Percentiles rank a stretch among this genome's conserved stretches.
Evolutionary conservation across 2,329 filamentous ascomycete genomes (phyloP).

Genomic region (Bipolaris gigantea): DNA sequence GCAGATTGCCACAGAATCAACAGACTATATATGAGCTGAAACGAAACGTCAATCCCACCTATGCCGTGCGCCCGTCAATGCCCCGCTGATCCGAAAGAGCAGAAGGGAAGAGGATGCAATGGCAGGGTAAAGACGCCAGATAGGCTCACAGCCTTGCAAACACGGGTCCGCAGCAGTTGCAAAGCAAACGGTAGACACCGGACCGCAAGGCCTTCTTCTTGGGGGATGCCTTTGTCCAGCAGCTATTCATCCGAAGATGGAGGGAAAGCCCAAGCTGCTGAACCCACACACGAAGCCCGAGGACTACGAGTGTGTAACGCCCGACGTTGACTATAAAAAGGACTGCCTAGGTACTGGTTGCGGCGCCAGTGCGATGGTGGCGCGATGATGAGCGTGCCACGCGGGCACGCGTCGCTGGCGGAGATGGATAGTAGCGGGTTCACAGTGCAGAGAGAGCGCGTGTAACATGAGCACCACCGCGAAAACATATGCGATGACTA

Average conservation of each 20-base stretch:
- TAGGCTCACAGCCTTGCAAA: conserved; percentile 27
- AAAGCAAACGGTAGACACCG: conserved; percentile 12
- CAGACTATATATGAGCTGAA: conserved; percentile 36
- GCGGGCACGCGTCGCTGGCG: neutral
- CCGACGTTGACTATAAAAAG: conserved; percentile 7
- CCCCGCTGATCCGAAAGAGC: conserved; percentile 18
- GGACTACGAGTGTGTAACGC: conserved; percentile 30
- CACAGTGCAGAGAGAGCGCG: neutral
- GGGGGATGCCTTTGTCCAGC: conserved; percentile 44
- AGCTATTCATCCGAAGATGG: conserved; percentile 33
- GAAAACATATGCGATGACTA: neutral
- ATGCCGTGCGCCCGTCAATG: conserved; percentile 28
- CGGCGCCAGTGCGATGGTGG: neutral
- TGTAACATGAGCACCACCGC: too few species aligned
- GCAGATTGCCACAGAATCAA: neutral
- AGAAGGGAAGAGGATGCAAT: conserved; percentile 27
- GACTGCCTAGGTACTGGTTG: neutral
- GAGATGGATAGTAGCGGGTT: neutral
- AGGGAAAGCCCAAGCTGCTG: conserved; percentile 28
- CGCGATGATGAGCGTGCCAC: neutral
- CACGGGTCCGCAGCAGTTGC: conserved; percentile 14
- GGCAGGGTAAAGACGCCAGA: conserved; percentile 38
- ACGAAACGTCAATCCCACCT: conserved; percentile 39
- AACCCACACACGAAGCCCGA: conserved; percentile 35
- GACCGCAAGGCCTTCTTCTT: conserved; percentile 27